Percentiles rank a stretch among this genome's conserved stretches.
Conservation (phyloP, 2,329 filamentous ascomycete genomes). For the Monosporascus sp. region DNA sequence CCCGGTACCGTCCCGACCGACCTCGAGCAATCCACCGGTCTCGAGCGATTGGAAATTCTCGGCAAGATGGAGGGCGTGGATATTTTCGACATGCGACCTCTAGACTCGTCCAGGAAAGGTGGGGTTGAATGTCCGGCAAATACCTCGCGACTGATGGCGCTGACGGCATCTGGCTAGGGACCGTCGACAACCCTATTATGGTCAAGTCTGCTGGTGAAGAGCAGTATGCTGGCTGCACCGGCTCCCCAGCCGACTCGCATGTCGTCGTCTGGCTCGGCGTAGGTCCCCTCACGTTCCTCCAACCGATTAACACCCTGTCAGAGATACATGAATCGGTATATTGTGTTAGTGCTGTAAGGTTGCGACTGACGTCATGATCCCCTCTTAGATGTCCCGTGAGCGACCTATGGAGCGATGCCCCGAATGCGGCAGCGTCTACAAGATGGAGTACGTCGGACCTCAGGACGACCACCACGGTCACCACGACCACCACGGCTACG, state of each 20-base stretch:
- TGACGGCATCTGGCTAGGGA: conserved; percentile 52
- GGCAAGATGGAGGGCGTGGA: conserved; percentile 99
- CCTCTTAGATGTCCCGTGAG: conserved; percentile 68
- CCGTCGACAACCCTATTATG: conserved; percentile 81
- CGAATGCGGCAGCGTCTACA: conserved; percentile 94
- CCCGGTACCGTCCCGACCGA: conserved; percentile 87
- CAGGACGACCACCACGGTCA: conserved; percentile 63
- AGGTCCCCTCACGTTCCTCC: conserved; percentile 34
- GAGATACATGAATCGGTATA: neutral
- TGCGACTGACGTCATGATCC: conserved; percentile 5
- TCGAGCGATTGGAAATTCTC: conserved; percentile 96
- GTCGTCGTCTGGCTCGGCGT: conserved; percentile 85
- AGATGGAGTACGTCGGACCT: conserved; percentile 94
- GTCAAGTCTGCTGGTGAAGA: conserved; percentile 92
- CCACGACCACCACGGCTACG: conserved; percentile 57
- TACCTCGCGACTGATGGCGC: conserved; percentile 7
- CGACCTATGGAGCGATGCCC: conserved; percentile 92
- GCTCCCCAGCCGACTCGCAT: conserved; percentile 89
- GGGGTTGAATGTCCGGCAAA: conserved; percentile 15
- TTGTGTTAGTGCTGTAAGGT: conserved; percentile 1
- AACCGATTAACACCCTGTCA: conserved; percentile 4
- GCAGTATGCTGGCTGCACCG: conserved; percentile 96
- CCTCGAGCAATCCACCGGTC: conserved; percentile 91
- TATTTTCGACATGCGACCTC: conserved; percentile 95
- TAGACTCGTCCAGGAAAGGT: conserved; percentile 88